Conservation (phyloP, 306 rosid species). For the Albizia julibrissin region DNA sequence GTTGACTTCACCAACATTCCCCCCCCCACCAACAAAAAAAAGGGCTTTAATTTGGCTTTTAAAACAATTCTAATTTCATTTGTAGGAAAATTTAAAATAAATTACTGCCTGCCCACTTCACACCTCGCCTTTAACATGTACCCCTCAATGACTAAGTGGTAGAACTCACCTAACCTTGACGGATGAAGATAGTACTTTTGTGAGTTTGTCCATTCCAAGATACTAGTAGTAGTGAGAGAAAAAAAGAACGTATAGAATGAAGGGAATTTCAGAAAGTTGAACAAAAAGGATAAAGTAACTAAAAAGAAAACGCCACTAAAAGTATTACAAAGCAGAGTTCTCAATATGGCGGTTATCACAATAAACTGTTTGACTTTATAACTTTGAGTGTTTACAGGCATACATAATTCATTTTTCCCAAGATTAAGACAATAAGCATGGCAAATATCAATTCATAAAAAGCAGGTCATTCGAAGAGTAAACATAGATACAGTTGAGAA, state of each 20-base stretch:
- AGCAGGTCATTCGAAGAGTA: background rate
- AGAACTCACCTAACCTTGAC: background rate
- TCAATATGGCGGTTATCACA: background rate
- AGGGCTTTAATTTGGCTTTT: background rate
- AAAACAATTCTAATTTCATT: background rate
- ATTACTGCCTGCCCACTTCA: background rate
- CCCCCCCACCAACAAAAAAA: background rate
- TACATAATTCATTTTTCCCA: background rate
- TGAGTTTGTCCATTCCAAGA: background rate
- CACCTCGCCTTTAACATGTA: background rate
- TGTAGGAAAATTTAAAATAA: background rate
- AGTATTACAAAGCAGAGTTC: slow-evolving; percentile 1
- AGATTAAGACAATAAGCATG: background rate
- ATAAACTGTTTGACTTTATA: background rate
- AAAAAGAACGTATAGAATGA: background rate
- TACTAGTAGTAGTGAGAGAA: background rate
- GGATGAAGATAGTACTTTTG: background rate
- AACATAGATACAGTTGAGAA: background rate
- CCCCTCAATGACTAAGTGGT: background rate
- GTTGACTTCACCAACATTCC: background rate
- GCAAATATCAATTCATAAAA: background rate
- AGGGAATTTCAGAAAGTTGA: background rate
- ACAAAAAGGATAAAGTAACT: background rate
- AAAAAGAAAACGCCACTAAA: background rate
- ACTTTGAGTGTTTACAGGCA: background rate